phyloP scores from a whole-genome alignment of 768 basidiomycete genomes.

The Cystobasidium ongulense region DNA sequence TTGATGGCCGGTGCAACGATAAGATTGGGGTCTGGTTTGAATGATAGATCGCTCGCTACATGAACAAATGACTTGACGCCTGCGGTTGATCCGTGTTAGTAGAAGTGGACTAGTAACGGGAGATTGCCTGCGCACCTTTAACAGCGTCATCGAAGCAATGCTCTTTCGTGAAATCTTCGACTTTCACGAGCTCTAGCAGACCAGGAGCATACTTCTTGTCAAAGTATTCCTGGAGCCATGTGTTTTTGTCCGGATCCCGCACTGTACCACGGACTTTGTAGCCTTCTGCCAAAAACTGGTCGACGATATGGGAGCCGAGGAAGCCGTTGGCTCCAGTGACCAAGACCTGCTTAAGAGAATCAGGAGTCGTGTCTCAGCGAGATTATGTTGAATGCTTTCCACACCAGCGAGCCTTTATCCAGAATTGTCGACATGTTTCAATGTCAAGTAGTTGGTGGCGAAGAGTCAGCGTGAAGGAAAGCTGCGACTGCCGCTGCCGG shows the following conservation, averaged over 20 bases:
- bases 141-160: constrained; percentile 22
- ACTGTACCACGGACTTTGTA: constrained; percentile 24
- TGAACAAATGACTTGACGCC: constrained; percentile 3
- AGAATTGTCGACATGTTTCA: constrained; percentile 6
- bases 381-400: not conserved
- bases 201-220: not conserved
- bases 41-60: constrained; percentile 23
- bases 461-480: not conserved
- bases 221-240: constrained; percentile 10
- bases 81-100: not conserved
- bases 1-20: constrained; percentile 16
- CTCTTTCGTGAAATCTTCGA: constrained; percentile 10
- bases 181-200: not conserved
- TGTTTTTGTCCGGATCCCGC: not conserved
- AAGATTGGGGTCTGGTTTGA: constrained; percentile 23
- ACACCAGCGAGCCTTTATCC: not conserved
- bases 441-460: not conserved
- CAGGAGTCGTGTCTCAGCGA: not conserved
- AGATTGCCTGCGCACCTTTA: constrained; percentile 2
- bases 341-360: not conserved
- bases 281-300: constrained; percentile 3
- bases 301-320: constrained; percentile 4
- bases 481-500: not conserved
- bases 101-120: not conserved
- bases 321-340: constrained; percentile 24